Percentiles rank a stretch among this genome's conserved stretches.
These are phyloP conservation scores for Triticum urartu DNA, from an alignment of 176 grass and related monocot species.

Conservation along the genomic window DNA sequence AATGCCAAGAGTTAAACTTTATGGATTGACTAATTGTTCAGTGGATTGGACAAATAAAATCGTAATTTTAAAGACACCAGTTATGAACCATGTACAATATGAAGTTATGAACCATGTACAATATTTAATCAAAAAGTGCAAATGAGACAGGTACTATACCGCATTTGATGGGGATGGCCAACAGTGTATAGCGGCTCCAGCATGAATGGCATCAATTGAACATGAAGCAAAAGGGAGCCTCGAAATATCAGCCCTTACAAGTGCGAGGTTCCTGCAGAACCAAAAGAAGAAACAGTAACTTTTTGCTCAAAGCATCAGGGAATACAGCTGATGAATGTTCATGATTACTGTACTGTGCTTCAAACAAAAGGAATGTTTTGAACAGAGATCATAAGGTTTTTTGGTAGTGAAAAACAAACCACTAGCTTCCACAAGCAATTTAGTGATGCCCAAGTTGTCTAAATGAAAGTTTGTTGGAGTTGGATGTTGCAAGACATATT, in stretches of 20 bases:
- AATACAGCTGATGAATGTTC: too few relatives aligned
- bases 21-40: background rate
- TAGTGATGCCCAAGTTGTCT: too few relatives aligned
- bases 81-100: background rate
- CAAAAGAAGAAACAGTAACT: background rate
- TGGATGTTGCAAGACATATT: background rate
- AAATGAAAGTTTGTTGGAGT: background rate
- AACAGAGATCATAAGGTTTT: too few relatives aligned
- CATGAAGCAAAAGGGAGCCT: slow-evolving; percentile 89
- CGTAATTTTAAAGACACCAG: background rate
- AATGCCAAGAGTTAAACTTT: background rate
- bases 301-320: background rate
- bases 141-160: slow-evolving; percentile 25
- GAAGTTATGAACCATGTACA: background rate
- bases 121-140: background rate
- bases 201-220: slow-evolving; percentile 87
- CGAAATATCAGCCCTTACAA: slow-evolving; percentile 25
- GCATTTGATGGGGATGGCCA: slow-evolving; percentile 97
- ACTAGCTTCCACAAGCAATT: too few relatives aligned
- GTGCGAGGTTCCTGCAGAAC: slow-evolving; percentile 68
- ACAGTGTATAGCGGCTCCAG: slow-evolving; percentile 91
- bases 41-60: background rate
- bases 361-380: too few relatives aligned
- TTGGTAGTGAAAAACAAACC: too few relatives aligned
- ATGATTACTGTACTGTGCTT: background rate